Percentiles rank a stretch among this genome's conserved stretches.
These are phyloP conservation scores for Calonectria multiphialidica DNA, from an alignment of 2,329 filamentous ascomycete species.

Conservation along the genomic window DNA sequence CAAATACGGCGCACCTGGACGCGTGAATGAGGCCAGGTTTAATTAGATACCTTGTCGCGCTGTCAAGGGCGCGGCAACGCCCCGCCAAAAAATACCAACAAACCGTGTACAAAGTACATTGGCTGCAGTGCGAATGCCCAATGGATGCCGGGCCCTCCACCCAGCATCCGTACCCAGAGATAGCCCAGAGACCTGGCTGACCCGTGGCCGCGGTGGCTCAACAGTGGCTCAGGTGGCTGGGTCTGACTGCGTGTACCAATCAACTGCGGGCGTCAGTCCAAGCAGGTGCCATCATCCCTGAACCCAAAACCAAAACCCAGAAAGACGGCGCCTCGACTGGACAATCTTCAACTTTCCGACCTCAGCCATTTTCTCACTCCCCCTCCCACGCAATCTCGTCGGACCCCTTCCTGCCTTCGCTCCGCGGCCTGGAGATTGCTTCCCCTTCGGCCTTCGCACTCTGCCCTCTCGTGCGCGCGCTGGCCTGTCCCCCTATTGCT, in stretches of 20 bases:
- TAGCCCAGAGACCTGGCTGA: background rate
- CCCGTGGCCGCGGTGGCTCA: conserved; percentile 12
- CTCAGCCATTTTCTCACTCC: conserved; percentile 34
- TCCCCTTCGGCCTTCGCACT: conserved; percentile 26
- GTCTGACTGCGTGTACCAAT: conserved; percentile 26
- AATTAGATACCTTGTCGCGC: conserved; percentile 21
- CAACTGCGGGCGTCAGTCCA: conserved; percentile 11
- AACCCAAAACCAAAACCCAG: conserved; percentile 40
- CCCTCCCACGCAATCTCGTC: conserved; percentile 34
- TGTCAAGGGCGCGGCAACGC: conserved; percentile 12
- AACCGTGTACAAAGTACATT: conserved; percentile 6
- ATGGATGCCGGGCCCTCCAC: conserved; percentile 11
- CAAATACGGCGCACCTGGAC: background rate
- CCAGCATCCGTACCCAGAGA: background rate
- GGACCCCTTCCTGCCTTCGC: conserved; percentile 23
- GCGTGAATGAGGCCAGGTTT: background rate
- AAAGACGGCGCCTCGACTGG: conserved; percentile 31
- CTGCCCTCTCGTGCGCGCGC: conserved; percentile 29
- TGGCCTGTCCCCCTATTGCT: conserved; percentile 17
- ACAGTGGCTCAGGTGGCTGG: conserved; percentile 36
- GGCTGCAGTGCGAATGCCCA: background rate
- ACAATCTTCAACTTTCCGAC: conserved; percentile 45
- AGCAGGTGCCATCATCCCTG: conserved; percentile 39
- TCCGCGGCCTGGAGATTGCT: conserved; percentile 34
- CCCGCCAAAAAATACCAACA: conserved; percentile 18